Evolutionary conservation across 2,329 filamentous ascomycete genomes (phyloP).

Genomic region (Leptographium wingfieldii): DNA sequence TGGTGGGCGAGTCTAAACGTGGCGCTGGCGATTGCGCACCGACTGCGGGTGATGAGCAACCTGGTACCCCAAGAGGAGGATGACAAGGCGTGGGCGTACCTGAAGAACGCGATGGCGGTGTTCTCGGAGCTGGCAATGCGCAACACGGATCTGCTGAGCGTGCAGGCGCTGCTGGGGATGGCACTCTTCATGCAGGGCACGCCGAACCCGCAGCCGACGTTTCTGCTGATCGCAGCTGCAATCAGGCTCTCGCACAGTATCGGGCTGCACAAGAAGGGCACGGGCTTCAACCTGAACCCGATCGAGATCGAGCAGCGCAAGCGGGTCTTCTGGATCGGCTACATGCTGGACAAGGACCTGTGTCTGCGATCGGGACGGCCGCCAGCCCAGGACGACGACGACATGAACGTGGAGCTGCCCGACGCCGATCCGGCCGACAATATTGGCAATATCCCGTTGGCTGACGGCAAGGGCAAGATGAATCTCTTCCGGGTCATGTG

Average conservation of each 20-base stretch:
- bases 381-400: slow-evolving; percentile 50
- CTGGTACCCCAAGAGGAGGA: slow-evolving; percentile 84
- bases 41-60: slow-evolving; percentile 90
- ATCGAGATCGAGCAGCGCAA: slow-evolving; percentile 85
- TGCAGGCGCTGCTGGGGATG: slow-evolving; percentile 90
- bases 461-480: slow-evolving; percentile 81
- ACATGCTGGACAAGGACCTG: slow-evolving; percentile 52
- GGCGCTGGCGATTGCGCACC: slow-evolving; percentile 81
- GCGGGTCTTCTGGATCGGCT: slow-evolving; percentile 53
- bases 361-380: slow-evolving; percentile 47
- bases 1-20: slow-evolving; percentile 99
- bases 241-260: slow-evolving; percentile 88
- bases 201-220: slow-evolving; percentile 89
- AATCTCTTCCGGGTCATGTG: slow-evolving; percentile 92
- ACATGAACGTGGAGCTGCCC: slow-evolving; percentile 92
- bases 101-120: slow-evolving; percentile 94
- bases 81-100: slow-evolving; percentile 83
- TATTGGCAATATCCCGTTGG: slow-evolving; percentile 84
- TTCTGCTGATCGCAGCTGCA: slow-evolving; percentile 80
- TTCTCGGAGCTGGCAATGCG: slow-evolving; percentile 89
- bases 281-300: slow-evolving; percentile 83
- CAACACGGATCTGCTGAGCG: slow-evolving; percentile 87
- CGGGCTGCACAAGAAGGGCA: slow-evolving; percentile 85
- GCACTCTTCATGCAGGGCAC: slow-evolving; percentile 91
- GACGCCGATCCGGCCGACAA: slow-evolving; percentile 84